Evolutionary conservation across 352 stramenopile species (phyloP), one percentile per base, ranked within the genome.

Genomic region (Stramenopiles sp.): DNA sequence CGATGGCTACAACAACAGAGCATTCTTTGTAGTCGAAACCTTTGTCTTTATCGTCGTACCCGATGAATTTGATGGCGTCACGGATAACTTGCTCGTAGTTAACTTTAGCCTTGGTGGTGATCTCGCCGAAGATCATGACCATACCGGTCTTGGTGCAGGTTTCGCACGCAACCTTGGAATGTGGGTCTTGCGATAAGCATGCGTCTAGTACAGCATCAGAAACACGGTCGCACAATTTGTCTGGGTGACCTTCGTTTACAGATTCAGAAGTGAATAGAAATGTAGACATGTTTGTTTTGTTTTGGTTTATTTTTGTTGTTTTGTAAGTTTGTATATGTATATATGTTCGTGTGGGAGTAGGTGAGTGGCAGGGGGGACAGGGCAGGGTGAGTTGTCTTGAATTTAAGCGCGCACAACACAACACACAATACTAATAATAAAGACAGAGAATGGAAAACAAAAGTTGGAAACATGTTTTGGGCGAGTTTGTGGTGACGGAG

Each of bases 71-170:
- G 87, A 99, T 95, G 7, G 95, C 96, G 85, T 98, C 95, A 80
- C 97, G 95, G 83, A 99, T 97, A 71, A 97, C 91, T 88, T 98
- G 95, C 88, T 99, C 96, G 90, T 98, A 99, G 88, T 99, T 98
- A 71, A 99, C 95, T 67, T 95, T 97, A 80, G 95, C 95, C 84
- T 95, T 96, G 80, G 96, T 99, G 83, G 94, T 98, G 87, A 99
- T 99, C 90, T 99, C 96, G 82, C 96, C 96, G 85, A 99, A 98
- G 85, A 99, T 98, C 95, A 99, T 99, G 83, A 99, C 95, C 91
- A 99, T 98, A 85, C 95, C 95, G 0, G 95, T 99, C 91, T 99
- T 99, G 84, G 93, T 95, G 88, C 94, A 98, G 32, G 95, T 99
- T 89, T 99, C 96, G 83, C 95, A 98, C 31, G 96, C 96, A 67